phyloP scores from a whole-genome alignment of 371 early-diverging fungal genomes.

The Lichtheimia ramosa region DNA sequence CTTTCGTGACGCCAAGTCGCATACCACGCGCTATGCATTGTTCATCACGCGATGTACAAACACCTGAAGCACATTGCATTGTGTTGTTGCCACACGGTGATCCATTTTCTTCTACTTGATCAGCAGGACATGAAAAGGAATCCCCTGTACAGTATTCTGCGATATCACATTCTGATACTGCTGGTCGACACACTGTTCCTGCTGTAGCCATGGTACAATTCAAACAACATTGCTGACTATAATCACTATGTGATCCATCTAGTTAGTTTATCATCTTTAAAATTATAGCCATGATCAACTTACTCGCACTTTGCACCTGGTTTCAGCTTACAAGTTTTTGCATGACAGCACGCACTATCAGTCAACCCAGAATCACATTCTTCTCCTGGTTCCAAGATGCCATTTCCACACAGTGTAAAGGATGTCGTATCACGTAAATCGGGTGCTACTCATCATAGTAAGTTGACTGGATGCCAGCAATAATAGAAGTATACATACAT shows the following conservation, averaged over 20 bases:
- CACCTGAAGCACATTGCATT: constrained; percentile 82
- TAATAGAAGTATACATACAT: constrained; percentile 27
- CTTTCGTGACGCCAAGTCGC: constrained; percentile 52
- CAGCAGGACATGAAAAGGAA: constrained; percentile 73
- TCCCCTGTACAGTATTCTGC: constrained; percentile 81
- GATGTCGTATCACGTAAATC: constrained; percentile 30
- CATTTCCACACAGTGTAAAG: constrained; percentile 89
- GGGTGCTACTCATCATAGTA: constrained; percentile 23
- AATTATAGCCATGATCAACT: constrained; percentile 8
- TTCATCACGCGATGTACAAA: constrained; percentile 85
- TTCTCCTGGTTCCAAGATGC: constrained; percentile 87
- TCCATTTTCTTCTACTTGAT: constrained; percentile 70
- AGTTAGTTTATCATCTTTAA: neutral
- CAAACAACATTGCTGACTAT: constrained; percentile 83
- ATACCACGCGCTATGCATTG: constrained; percentile 75
- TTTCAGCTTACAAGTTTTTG: constrained; percentile 78
- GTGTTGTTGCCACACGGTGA: constrained; percentile 61
- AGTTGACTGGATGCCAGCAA: neutral
- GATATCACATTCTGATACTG: constrained; percentile 83
- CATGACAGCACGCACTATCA: constrained; percentile 82
- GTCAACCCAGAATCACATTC: constrained; percentile 91
- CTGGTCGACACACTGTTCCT: constrained; percentile 74
- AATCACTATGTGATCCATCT: constrained; percentile 50
- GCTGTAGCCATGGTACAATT: constrained; percentile 69
- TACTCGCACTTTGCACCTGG: constrained; percentile 74